Conservation (phyloP, 2,329 filamentous ascomycete genomes). For the Trichoderma breve region DNA sequence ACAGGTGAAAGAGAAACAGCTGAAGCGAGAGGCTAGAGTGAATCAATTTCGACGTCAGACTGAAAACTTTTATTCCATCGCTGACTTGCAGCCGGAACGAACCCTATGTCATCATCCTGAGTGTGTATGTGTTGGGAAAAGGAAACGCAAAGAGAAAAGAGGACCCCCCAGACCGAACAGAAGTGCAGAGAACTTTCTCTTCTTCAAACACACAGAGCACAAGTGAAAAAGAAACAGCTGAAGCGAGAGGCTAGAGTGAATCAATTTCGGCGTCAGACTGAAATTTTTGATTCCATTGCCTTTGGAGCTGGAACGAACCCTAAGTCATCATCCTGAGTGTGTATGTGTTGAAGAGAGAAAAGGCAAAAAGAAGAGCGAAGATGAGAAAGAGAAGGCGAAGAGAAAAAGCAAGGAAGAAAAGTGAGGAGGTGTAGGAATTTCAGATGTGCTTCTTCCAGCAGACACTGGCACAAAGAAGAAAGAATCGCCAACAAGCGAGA, state of each 20-base stretch:
- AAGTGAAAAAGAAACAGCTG: background rate
- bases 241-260: background rate
- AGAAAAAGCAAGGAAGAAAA: background rate
- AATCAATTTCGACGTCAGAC: background rate
- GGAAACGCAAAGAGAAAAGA: background rate
- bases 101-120: background rate
- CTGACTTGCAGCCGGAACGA: background rate
- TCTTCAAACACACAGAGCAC: background rate
- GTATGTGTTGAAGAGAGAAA: background rate
- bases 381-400: background rate
- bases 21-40: background rate
- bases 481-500: background rate
- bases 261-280: background rate
- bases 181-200: background rate
- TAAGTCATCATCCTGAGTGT: background rate
- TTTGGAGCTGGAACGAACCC: background rate
- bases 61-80: background rate
- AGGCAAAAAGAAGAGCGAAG: background rate
- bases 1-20: background rate
- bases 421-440: background rate
- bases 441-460: background rate
- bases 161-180: background rate
- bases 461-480: background rate
- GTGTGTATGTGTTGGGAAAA: background rate
- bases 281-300: background rate